Evolutionary conservation across 352 stramenopile species (phyloP), one percentile per base, ranked within the genome.

Genomic region (Phytophthora chlamydospora): DNA sequence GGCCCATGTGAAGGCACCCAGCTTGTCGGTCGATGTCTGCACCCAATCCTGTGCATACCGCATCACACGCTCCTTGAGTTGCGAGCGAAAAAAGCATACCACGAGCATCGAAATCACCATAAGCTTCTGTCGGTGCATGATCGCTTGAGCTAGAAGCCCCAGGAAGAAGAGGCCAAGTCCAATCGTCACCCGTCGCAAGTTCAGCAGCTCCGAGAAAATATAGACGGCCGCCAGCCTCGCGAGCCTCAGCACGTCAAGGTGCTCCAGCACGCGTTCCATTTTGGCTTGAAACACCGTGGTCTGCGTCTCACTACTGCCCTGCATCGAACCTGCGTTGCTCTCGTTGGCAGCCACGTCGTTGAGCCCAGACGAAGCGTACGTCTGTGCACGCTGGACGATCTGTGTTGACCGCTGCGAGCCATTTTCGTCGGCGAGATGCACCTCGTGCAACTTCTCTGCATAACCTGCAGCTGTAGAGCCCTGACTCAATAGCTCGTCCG

Each of bases 91-190:
- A 2, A 90, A n/a, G 19, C 79, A 87, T 17, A 91, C 66, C 2
- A 84, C 48, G 33, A 93, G 27, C 62, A 93, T 90, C 1, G 79
- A 90, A 24, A 86, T 57, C 14, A 81, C 64, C 83, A 93, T 93
- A 43, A 93, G 68, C 44, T 87, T 90, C 51, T 93, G 80, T 17
- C 78, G 74, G 55, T 91, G 83, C 58, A 87, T 73, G 6, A 83
- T 44, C 14, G 68, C 75, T 45, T 91, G 81, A 2, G 59, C 66
- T 12, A 88, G 62, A 6, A 91, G 19, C 2, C 78, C 82, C 14
- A 89, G 32, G 24, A 88, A 73, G 13, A 90, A 58, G 17, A 88
- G 45, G 4, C 58, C 47, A 16, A 89, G 55, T 2, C 84, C 81
- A 35, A 75, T 46, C 1, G 66, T 71, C 39, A 93, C 76, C 27